Percentiles rank a stretch among this genome's conserved stretches.
These are phyloP conservation scores for Xylaria sp. DNA, from an alignment of 2,329 filamentous ascomycete genomes.

Conservation along the genomic window DNA sequence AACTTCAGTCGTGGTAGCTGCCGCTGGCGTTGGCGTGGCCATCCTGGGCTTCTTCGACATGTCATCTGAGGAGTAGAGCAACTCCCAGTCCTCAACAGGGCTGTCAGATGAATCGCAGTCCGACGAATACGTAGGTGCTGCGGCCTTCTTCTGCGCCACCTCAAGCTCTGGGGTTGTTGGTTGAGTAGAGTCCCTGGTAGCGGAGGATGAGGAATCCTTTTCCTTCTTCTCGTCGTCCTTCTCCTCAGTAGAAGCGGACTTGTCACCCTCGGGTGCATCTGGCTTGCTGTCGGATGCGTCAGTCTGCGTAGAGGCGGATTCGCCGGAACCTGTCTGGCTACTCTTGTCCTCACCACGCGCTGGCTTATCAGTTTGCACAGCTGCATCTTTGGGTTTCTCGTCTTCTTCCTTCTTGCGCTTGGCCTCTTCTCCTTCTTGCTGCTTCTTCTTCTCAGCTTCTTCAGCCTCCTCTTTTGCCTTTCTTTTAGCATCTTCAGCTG, in stretches of 20 bases:
- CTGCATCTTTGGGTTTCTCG: slow-evolving; percentile 39
- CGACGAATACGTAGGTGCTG: slow-evolving; percentile 46
- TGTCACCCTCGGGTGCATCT: slow-evolving; percentile 14
- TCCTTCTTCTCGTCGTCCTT: slow-evolving; percentile 4
- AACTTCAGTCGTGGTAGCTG: slow-evolving; percentile 33
- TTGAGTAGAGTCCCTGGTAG: slow-evolving; percentile 1
- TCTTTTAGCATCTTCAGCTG: slow-evolving; percentile 46
- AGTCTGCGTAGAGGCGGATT: slow-evolving; percentile 24
- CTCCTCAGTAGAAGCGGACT: slow-evolving; percentile 15
- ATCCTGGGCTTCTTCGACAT: slow-evolving; percentile 57
- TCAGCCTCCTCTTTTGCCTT: slow-evolving; percentile 45
- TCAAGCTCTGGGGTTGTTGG: background rate
- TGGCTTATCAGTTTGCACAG: slow-evolving; percentile 40
- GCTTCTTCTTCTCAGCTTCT: slow-evolving; percentile 32
- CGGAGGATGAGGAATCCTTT: slow-evolving; percentile 11
- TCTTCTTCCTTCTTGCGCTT: slow-evolving; percentile 36
- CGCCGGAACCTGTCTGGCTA: slow-evolving; percentile 32
- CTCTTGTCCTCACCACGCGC: slow-evolving; percentile 37
- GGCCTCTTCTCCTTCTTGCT: slow-evolving; percentile 33
- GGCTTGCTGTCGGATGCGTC: slow-evolving; percentile 20
- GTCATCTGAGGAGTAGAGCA: slow-evolving; percentile 64
- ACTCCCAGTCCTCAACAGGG: slow-evolving; percentile 64
- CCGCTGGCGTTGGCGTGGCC: slow-evolving; percentile 35
- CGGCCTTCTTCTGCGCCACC: slow-evolving; percentile 9
- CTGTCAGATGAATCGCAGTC: slow-evolving; percentile 64